Evolutionary conservation across 2,329 filamentous ascomycete species (phyloP).

Genomic region (Monosporascus sp.): DNA sequence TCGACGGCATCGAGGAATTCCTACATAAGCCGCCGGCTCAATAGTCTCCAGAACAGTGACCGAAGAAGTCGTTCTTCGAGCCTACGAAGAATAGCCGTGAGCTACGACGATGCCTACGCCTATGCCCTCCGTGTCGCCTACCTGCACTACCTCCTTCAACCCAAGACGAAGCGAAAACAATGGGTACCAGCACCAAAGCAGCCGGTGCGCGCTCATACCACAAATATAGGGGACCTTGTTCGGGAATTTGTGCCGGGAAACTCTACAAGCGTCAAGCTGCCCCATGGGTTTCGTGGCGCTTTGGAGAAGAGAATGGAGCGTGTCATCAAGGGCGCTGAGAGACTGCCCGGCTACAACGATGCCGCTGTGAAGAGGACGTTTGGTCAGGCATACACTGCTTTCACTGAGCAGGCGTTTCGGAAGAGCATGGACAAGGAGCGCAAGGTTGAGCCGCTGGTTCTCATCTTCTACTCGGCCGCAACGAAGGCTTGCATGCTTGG

Average conservation of each 20-base stretch:
- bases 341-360: slow-evolving; percentile 83
- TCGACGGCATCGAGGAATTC: slow-evolving; percentile 46
- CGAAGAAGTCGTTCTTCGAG: slow-evolving; percentile 41
- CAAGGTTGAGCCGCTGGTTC: slow-evolving; percentile 82
- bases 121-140: slow-evolving; percentile 88
- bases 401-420: slow-evolving; percentile 82
- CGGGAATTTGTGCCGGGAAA: slow-evolving; percentile 68
- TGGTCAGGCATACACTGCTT: slow-evolving; percentile 86
- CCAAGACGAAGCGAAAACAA: slow-evolving; percentile 82
- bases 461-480: slow-evolving; percentile 94
- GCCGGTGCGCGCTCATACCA: slow-evolving; percentile 57
- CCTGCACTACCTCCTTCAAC: slow-evolving; percentile 87
- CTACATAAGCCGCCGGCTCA: slow-evolving; percentile 38
- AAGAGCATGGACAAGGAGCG: slow-evolving; percentile 92
- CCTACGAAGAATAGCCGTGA: slow-evolving; percentile 42
- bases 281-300: slow-evolving; percentile 46
- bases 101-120: slow-evolving; percentile 78
- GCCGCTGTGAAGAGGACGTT: slow-evolving; percentile 89
- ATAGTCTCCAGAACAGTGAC: slow-evolving; percentile 36
- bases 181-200: slow-evolving; percentile 66
- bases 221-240: slow-evolving; percentile 77
- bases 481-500: slow-evolving; percentile 79
- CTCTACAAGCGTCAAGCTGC: slow-evolving; percentile 49
- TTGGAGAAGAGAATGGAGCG: slow-evolving; percentile 70
- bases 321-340: slow-evolving; percentile 76